Evolutionary conservation across 2,329 filamentous ascomycete species (phyloP).

Genomic region (Phaeoacremonium minimum): DNA sequence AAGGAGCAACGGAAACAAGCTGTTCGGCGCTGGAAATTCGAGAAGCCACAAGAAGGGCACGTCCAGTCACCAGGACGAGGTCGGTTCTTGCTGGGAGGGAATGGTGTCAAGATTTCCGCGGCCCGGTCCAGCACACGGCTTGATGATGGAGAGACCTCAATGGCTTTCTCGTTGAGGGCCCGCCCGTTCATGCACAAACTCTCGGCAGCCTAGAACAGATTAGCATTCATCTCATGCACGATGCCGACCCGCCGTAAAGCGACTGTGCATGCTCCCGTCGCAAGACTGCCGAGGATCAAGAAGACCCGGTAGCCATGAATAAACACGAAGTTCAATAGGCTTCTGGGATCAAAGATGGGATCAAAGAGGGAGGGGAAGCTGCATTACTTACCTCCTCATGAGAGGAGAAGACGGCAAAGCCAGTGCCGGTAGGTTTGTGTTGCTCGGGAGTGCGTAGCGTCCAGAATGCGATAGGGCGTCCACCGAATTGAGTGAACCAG

Average conservation of each 20-base stretch:
- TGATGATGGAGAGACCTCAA: constrained; percentile 97
- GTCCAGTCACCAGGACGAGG: constrained; percentile 98
- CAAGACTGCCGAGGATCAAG: too few relatives aligned
- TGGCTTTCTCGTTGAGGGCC: constrained; percentile 96
- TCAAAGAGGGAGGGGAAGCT: too few relatives aligned
- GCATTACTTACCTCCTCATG: constrained; percentile 94
- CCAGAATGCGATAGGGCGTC: constrained; percentile 98
- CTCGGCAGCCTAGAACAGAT: constrained; percentile 83
- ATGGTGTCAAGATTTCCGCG: constrained; percentile 91
- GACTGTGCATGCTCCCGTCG: too few relatives aligned
- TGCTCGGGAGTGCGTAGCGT: constrained; percentile 95
- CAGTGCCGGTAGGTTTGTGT: constrained; percentile 98
- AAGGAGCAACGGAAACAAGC: constrained; percentile 99
- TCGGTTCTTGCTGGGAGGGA: constrained; percentile 97
- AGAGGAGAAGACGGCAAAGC: constrained; percentile 97
- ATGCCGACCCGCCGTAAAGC: too few relatives aligned
- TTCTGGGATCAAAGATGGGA: too few relatives aligned
- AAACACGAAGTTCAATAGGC: too few relatives aligned
- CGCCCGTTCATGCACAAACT: constrained; percentile 99
- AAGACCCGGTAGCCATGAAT: too few relatives aligned
- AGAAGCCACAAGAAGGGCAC: constrained; percentile 97
- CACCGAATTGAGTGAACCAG: constrained; percentile 99
- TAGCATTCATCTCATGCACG: too few relatives aligned
- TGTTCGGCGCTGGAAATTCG: constrained; percentile 97
- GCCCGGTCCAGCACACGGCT: constrained; percentile 93